Percentiles rank a stretch among this genome's conserved stretches.
Conservation (phyloP, 2,329 filamentous ascomycete genomes). For the Thielaviopsis musarum region DNA sequence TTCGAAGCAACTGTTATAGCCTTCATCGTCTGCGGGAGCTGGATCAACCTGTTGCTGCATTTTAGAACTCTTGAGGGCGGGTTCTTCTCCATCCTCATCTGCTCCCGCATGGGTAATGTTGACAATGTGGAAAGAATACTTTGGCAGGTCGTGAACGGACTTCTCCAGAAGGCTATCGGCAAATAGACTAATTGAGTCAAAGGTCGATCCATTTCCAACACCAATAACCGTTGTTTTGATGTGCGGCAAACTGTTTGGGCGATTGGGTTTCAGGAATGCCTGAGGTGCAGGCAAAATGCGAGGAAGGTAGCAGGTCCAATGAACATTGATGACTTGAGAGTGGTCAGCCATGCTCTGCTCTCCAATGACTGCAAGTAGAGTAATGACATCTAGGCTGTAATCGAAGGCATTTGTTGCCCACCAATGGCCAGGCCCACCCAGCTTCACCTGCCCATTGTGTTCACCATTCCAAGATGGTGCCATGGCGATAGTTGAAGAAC, state of each 20-base stretch:
- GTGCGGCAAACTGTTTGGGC: conserved; percentile 38
- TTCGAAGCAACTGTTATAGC: conserved; percentile 6
- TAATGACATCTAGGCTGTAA: conserved; percentile 45
- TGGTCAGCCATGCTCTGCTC: conserved; percentile 42
- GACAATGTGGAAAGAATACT: conserved; percentile 28
- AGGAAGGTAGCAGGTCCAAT: conserved; percentile 38
- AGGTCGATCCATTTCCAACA: conserved; percentile 37
- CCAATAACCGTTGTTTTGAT: conserved; percentile 37
- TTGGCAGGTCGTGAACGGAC: conserved; percentile 26
- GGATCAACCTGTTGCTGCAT: too few species aligned
- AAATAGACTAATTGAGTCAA: conserved; percentile 42
- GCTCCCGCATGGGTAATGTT: conserved; percentile 32
- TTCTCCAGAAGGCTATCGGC: conserved; percentile 23
- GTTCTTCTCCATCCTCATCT: too few species aligned
- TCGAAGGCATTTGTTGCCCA: conserved; percentile 26
- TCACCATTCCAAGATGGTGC: background rate
- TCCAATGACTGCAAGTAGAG: conserved; percentile 45
- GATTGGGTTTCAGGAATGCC: conserved; percentile 38
- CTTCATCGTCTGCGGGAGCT: too few species aligned
- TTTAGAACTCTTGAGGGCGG: too few species aligned
- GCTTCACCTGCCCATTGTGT: conserved; percentile 8
- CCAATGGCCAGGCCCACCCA: conserved; percentile 18
- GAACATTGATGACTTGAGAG: conserved; percentile 41
- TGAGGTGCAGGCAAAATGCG: conserved; percentile 46
- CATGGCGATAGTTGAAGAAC: background rate